Evolutionary conservation across 768 basidiomycete species (phyloP).

Genomic region (Nidula microcarpa): DNA sequence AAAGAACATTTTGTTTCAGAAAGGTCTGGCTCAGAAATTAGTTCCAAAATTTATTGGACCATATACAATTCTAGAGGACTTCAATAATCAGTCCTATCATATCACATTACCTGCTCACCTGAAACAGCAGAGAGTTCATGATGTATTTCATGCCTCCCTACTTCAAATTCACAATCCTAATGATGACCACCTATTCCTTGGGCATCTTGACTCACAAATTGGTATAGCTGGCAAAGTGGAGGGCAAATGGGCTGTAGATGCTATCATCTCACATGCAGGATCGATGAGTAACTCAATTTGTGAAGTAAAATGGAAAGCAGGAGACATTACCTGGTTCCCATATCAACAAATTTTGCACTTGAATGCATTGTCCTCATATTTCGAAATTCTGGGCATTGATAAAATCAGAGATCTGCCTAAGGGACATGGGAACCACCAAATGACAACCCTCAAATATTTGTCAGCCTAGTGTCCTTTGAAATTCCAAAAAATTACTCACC

Average conservation of each 20-base stretch:
- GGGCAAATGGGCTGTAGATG: slow-evolving; percentile 13
- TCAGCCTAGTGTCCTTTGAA: not conserved
- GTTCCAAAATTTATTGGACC: not conserved
- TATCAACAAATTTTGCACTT: slow-evolving; percentile 13
- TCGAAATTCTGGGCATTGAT: slow-evolving; percentile 17
- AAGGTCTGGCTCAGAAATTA: not conserved
- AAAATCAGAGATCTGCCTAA: slow-evolving; percentile 1
- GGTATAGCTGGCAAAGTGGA: slow-evolving; percentile 1
- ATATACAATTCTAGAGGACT: not conserved
- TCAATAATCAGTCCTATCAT: not conserved
- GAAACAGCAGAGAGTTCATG: slow-evolving; percentile 9
- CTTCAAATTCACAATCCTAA: slow-evolving; percentile 20
- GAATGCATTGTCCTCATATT: slow-evolving; percentile 15
- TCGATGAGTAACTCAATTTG: slow-evolving; percentile 3
- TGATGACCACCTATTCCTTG: slow-evolving; percentile 23
- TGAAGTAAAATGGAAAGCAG: slow-evolving; percentile 9
- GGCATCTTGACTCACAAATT: slow-evolving; percentile 9
- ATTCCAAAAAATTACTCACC: not conserved
- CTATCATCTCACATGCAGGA: slow-evolving; percentile 5
- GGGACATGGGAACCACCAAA: not conserved
- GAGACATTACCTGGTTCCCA: slow-evolving; percentile 18
- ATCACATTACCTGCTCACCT: not conserved
- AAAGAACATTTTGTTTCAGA: not conserved
- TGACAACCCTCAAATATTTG: not conserved
- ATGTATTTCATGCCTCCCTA: slow-evolving; percentile 27